phyloP scores from a whole-genome alignment of 2,329 filamentous ascomycete genomes.

The Gaeumannomyces sp. region DNA sequence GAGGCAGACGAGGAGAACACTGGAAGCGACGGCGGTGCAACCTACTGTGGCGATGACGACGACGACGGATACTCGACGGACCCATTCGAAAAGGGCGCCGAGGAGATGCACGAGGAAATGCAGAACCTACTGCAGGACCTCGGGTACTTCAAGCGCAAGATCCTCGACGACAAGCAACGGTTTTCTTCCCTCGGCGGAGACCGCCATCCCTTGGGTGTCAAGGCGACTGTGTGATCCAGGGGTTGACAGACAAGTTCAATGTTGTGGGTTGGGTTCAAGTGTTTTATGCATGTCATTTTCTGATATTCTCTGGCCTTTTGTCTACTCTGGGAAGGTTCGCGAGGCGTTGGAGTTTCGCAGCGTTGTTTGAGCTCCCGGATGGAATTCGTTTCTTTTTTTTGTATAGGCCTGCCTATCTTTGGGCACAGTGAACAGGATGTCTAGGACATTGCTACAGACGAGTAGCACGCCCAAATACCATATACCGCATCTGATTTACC shows the following conservation, averaged over 20 bases:
- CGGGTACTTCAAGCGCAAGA: slow-evolving; percentile 74
- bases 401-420: neutral
- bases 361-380: neutral
- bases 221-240: slow-evolving; percentile 29
- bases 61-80: slow-evolving; percentile 49
- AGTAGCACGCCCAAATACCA: neutral
- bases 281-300: neutral
- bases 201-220: slow-evolving; percentile 40
- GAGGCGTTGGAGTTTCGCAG: neutral
- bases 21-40: slow-evolving; percentile 25
- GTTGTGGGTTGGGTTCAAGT: neutral
- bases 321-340: neutral
- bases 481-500: neutral
- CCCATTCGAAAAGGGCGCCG: slow-evolving; percentile 44
- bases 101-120: slow-evolving; percentile 77
- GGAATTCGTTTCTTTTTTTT: neutral
- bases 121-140: slow-evolving; percentile 76
- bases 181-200: slow-evolving; percentile 49
- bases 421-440: neutral
- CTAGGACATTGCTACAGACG: neutral
- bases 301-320: neutral
- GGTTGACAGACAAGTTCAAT: neutral
- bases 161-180: slow-evolving; percentile 71
- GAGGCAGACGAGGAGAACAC: slow-evolving; percentile 12
- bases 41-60: slow-evolving; percentile 40